Evolutionary conservation across 2,329 filamentous ascomycete species (phyloP).

Genomic region (Onygena corvina): DNA sequence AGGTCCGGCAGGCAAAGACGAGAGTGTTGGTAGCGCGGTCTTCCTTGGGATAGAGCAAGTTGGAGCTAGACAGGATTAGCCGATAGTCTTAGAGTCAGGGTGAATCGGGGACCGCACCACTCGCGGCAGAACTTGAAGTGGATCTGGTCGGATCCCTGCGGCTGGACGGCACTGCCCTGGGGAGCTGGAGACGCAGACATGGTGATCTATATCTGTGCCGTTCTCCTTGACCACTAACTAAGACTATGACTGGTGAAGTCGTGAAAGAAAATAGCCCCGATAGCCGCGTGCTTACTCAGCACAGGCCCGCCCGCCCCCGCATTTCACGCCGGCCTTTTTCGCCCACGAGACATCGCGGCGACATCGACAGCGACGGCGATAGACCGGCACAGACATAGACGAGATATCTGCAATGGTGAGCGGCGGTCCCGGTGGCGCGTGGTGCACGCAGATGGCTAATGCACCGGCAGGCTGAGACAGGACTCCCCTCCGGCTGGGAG

Average conservation of each 20-base stretch:
- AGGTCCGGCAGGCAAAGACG: conserved; percentile 92
- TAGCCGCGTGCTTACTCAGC: neutral
- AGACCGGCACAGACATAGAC: neutral
- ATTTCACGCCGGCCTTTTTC: neutral
- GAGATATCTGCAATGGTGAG: neutral
- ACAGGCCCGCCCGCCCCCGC: neutral
- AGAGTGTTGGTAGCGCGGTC: conserved; percentile 71
- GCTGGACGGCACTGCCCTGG: conserved; percentile 28
- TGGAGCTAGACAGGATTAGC: conserved; percentile 49
- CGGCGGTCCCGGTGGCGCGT: neutral
- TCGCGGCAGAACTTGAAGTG: conserved; percentile 97
- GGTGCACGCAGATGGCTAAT: neutral
- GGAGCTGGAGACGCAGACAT: conserved; percentile 36
- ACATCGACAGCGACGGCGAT: neutral
- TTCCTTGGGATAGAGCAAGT: conserved; percentile 96
- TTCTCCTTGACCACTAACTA: too few relatives aligned
- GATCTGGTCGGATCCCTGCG: conserved; percentile 54
- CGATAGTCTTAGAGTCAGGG: neutral
- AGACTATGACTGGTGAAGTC: too few relatives aligned
- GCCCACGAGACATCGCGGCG: neutral
- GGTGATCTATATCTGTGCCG: too few relatives aligned
- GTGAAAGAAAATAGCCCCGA: neutral
- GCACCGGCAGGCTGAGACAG: conserved; percentile 37
- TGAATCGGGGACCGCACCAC: conserved; percentile 48
- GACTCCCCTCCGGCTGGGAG: conserved; percentile 80